A percentile compares a stretch with the other conserved stretches of the same genome.
phyloP scores from a whole-genome alignment of 768 basidiomycete genomes.

The Suillus subalutaceus region DNA sequence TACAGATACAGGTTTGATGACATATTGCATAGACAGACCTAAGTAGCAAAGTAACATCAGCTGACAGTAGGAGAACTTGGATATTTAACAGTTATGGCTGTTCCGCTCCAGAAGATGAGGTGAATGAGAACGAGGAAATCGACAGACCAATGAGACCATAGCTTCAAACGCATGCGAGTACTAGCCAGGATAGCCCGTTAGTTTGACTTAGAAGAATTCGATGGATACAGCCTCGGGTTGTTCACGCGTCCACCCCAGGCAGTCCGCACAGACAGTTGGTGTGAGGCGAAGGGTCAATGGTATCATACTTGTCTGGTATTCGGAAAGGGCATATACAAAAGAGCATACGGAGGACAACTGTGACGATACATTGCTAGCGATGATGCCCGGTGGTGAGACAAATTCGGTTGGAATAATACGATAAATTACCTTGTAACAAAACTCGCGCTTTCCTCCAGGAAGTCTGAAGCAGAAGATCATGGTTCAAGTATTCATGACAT shows the following conservation, averaged over 20 bases:
- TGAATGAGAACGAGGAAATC: neutral
- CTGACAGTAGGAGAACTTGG: neutral
- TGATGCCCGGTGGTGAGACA: neutral
- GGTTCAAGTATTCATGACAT: no score
- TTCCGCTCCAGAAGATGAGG: neutral
- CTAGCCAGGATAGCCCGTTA: neutral
- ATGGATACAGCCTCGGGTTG: neutral
- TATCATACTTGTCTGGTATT: no score
- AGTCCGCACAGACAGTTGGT: neutral
- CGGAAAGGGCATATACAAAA: neutral
- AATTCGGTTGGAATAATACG: neutral
- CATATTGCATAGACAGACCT: neutral
- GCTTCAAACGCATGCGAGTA: neutral
- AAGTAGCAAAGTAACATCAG: neutral
- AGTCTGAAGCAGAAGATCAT: no score
- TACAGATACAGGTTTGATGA: constrained; percentile 32
- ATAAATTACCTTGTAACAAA: neutral
- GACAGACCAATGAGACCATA: neutral
- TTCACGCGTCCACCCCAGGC: neutral
- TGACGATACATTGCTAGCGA: neutral
- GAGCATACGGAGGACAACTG: neutral
- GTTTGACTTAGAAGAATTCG: neutral
- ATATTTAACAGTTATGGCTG: neutral
- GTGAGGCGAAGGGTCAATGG: neutral
- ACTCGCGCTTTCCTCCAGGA: no score